Base-by-base conservation (phyloP, 208 protist species). In the Phytomonas sp. region DNA sequence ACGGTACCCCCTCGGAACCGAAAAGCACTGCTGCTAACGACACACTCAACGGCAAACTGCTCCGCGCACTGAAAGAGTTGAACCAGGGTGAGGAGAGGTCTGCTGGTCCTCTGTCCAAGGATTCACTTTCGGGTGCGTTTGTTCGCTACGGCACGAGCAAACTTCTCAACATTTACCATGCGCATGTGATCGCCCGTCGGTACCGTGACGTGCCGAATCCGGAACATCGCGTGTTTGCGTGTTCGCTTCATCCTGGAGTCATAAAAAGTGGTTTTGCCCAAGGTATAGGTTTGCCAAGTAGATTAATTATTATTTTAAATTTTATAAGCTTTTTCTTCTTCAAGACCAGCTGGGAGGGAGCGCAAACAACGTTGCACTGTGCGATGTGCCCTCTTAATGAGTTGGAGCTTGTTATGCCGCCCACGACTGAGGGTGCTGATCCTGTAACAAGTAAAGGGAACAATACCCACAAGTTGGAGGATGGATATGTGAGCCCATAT, bases 281-380 rank as follows among this genome's bases (percentile, higher is more conserved):
- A n/a, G 80, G 88, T 34, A n/a, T n/a, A n/a, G n/a, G n/a, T n/a
- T n/a, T n/a, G n/a, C n/a, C n/a, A n/a, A 9, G 36, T 13, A 40
- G 4, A 13, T 40, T 9, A 20, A 15, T 62, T 23, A 2, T 70
- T 32, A 2, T 84, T 4, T 80, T 69, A 64, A 37, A 77, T 65
- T 62, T 76, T 34, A 74, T 63, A 2, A 71, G 68, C 23, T 65
- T 91, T 29, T 79, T 91, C 28, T 87, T 87, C 62, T 70, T 89
- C 13, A 94, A 94, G 73, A 80, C 68, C 13, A 68, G 63, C 33
- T 80, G 89, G 36, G 90, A 95, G 70, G 90, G 90, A 7, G 87
- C 90, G 32, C 87, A 96, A 73, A 96, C 91, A 28, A 86, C 91
- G 51, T 67, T 96, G 74, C 87, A 96, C 74, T 96, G 91, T 64